Evolutionary conservation across 2,329 filamentous ascomycete genomes (phyloP), one percentile per base, ranked within the genome.

Genomic region (Fusarium devonianum): DNA sequence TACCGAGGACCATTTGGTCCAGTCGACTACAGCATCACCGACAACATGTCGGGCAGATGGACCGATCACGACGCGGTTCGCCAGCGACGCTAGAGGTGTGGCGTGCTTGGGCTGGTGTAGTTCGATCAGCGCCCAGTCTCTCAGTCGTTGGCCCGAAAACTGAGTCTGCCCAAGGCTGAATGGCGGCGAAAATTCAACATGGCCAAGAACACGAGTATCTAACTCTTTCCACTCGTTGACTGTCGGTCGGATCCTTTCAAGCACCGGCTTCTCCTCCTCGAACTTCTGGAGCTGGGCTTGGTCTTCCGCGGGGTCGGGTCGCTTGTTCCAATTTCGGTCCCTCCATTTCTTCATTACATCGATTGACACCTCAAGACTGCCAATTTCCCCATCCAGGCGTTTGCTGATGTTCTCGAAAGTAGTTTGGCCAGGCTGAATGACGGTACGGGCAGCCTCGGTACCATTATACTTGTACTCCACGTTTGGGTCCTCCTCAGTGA

Each of bases 81-180:
- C 11, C n/a, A 29, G 21, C 6, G 13, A 29, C 4, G 14, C n/a
- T 7, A 40, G 25, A 19, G 23, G 23, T 7, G 37, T 40, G 6
- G 11, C n/a, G n/a, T 40, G 14, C 12, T 40, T 40, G 11, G 13
- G 17, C 10, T 29, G 37, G 37, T 40, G 16, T 11, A 40, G 7
- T 21, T 40, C 37, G n/a, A 40, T 29, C 25, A 40, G 5, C 2
- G 37, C 37, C 37, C 37, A 40, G 17, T 40, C 37, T 21, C 37
- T 29, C 11, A 22, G 16, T 21, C 37, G 12, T 4, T 10, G 10
- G 12, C 5, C 11, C 1, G 9, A 8, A 5, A 5, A 13, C 5
- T n/a, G 8, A 11, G 6, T 17, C 16, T n/a, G 8, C 8, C 21
- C 21, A 12, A 17, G 5, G 8, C 34, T 17, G 8, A 17, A 25